phyloP scores from a whole-genome alignment of 768 basidiomycete genomes.

The Pholiota microspora region DNA sequence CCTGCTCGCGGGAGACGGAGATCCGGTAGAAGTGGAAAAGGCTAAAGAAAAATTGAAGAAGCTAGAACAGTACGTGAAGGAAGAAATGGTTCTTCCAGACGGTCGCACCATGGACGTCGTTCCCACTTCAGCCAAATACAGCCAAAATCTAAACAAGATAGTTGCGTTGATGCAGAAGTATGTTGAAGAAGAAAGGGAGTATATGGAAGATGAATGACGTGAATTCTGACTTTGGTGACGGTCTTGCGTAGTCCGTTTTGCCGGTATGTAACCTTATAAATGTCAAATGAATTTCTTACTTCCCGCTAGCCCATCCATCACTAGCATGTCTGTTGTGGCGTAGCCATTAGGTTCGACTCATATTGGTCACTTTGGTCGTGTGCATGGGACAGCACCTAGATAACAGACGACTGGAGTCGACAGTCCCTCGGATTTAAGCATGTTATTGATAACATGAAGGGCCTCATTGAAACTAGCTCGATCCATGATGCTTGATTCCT shows the following conservation, averaged over 20 bases:
- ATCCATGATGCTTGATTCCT: too few relatives aligned
- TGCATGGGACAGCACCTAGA: too few relatives aligned
- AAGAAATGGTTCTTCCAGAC: slow-evolving; percentile 37
- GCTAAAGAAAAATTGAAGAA: slow-evolving; percentile 55
- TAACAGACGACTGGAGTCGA: neutral
- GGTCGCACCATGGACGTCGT: slow-evolving; percentile 61
- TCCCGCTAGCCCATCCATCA: too few relatives aligned
- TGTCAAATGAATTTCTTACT: neutral
- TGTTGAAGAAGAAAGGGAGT: slow-evolving; percentile 40
- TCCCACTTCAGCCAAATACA: slow-evolving; percentile 82
- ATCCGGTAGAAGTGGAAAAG: slow-evolving; percentile 44
- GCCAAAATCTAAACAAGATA: slow-evolving; percentile 72
- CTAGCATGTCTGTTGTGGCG: neutral
- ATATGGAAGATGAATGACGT: slow-evolving; percentile 15
- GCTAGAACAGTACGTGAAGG: slow-evolving; percentile 56
- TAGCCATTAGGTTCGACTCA: neutral
- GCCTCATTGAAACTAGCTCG: neutral
- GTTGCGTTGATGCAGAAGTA: slow-evolving; percentile 69
- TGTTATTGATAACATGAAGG: neutral
- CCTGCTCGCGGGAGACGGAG: slow-evolving; percentile 56
- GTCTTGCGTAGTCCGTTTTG: neutral
- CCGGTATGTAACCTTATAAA: slow-evolving; percentile 1
- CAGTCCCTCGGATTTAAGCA: neutral
- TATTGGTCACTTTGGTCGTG: too few relatives aligned
- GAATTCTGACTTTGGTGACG: neutral